A percentile compares a stretch with the other conserved stretches of the same genome.
Conservation (phyloP, 1,284 basidiomycete genomes). For the Taiwanofungus camphoratus region DNA sequence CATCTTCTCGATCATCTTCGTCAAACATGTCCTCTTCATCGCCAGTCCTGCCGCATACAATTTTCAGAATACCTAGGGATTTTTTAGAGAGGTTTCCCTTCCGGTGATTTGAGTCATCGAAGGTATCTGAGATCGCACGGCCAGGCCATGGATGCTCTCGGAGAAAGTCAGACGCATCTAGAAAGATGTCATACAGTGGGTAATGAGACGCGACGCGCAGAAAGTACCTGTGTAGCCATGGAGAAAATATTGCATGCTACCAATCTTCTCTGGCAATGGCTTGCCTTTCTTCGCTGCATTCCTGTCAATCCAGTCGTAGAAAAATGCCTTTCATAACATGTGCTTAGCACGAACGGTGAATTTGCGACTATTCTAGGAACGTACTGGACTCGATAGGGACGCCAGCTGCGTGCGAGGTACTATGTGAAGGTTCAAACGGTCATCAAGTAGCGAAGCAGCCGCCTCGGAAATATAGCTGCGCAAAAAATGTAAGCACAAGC, state of each 20-base stretch:
- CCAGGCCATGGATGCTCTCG: conserved; percentile 86
- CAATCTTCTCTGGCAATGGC: conserved; percentile 78
- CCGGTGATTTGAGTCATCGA: conserved; percentile 75
- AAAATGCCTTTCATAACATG: conserved; percentile 59
- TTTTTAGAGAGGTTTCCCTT: conserved; percentile 60
- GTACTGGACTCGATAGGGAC: conserved; percentile 71
- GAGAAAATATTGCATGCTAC: conserved; percentile 86
- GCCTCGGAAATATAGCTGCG: conserved; percentile 72
- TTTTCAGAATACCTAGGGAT: conserved; percentile 58
- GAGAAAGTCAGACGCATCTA: conserved; percentile 85
- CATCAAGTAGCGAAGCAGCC: conserved; percentile 82
- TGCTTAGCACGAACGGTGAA: neutral
- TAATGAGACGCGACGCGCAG: neutral
- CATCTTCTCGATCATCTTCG: conserved; percentile 63
- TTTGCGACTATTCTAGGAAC: conserved; percentile 18
- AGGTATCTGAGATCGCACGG: conserved; percentile 75
- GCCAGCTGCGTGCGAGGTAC: conserved; percentile 86
- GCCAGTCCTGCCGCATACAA: conserved; percentile 77
- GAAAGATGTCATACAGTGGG: neutral
- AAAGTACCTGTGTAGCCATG: conserved; percentile 71
- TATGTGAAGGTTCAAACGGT: conserved; percentile 68
- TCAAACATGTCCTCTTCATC: conserved; percentile 64
- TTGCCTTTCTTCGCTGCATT: conserved; percentile 77
- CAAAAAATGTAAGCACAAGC: neutral
- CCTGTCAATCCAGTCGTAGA: conserved; percentile 85